Conservation (phyloP, 2,329 filamentous ascomycete species). For the Colletotrichum eleusines region DNA sequence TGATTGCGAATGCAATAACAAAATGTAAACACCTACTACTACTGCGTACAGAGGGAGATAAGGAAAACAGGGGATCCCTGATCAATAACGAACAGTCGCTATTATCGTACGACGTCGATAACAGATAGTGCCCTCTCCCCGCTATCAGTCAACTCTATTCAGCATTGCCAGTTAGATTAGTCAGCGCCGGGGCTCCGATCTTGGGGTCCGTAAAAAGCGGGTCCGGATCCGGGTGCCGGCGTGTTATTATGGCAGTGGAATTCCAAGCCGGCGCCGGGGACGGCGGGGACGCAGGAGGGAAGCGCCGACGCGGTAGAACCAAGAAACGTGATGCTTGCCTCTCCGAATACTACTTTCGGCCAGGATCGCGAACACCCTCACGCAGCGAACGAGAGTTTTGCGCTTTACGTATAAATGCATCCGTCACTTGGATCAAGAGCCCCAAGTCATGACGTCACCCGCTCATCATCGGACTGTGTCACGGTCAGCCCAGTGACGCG, state of each 20-base stretch:
- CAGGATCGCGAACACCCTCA: not conserved
- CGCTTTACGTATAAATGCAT: not conserved
- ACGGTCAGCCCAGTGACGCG: conserved; percentile 33
- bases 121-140: too few relatives aligned
- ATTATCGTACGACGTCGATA: too few relatives aligned
- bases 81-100: too few relatives aligned
- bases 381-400: too few relatives aligned
- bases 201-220: too few relatives aligned
- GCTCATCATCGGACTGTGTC: conserved; percentile 29
- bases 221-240: not conserved
- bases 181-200: not conserved
- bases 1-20: too few relatives aligned
- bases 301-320: not conserved
- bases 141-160: too few relatives aligned
- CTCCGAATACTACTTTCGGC: not conserved
- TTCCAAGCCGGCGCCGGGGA: not conserved
- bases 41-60: too few relatives aligned
- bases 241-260: not conserved
- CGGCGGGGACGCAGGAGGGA: not conserved
- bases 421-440: not conserved
- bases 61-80: too few relatives aligned
- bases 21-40: too few relatives aligned
- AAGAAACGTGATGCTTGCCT: too few relatives aligned
- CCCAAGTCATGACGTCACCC: conserved; percentile 41
- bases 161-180: not conserved